These are phyloP conservation scores for Oryza punctata DNA, from an alignment of 176 grass and related monocot genomes.

Conservation along the genomic window DNA sequence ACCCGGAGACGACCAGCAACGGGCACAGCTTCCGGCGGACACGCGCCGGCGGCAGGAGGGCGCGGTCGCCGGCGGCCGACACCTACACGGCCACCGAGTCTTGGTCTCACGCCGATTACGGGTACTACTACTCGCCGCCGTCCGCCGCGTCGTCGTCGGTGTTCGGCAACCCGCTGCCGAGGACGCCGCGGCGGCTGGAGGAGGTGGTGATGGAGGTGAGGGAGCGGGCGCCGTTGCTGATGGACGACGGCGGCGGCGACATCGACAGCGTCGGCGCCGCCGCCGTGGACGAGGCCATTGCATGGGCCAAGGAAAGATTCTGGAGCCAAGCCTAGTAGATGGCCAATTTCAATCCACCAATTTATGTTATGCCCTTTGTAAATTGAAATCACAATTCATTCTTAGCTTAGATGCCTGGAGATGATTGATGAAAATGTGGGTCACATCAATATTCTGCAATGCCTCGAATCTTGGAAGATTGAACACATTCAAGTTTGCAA, in stretches of 20 bases:
- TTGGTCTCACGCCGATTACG: slow-evolving; percentile 42
- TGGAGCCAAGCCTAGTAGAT: slow-evolving; percentile 43
- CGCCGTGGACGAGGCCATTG: slow-evolving; percentile 72
- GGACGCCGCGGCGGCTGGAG: slow-evolving; percentile 41
- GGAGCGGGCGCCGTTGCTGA: slow-evolving; percentile 49
- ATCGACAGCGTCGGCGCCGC: slow-evolving; percentile 57
- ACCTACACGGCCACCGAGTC: slow-evolving; percentile 40
- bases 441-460: slow-evolving; percentile 25
- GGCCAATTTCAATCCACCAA: slow-evolving; percentile 6
- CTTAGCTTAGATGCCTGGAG: not conserved
- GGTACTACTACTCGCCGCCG: slow-evolving; percentile 61
- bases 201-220: slow-evolving; percentile 41
- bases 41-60: slow-evolving; percentile 12
- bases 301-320: slow-evolving; percentile 90
- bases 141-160: slow-evolving; percentile 59
- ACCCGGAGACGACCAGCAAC: slow-evolving; percentile 54
- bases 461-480: not conserved
- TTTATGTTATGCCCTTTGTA: not conserved
- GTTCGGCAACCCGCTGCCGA: slow-evolving; percentile 41
- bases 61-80: slow-evolving; percentile 30
- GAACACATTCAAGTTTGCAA: slow-evolving; percentile 1
- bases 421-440: not conserved
- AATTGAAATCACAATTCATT: slow-evolving; percentile 22
- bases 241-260: slow-evolving; percentile 54
- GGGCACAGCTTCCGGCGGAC: slow-evolving; percentile 66